These are phyloP conservation scores for Dactylellina haptotyla DNA, from an alignment of 2,329 filamentous ascomycete species.

Conservation along the genomic window DNA sequence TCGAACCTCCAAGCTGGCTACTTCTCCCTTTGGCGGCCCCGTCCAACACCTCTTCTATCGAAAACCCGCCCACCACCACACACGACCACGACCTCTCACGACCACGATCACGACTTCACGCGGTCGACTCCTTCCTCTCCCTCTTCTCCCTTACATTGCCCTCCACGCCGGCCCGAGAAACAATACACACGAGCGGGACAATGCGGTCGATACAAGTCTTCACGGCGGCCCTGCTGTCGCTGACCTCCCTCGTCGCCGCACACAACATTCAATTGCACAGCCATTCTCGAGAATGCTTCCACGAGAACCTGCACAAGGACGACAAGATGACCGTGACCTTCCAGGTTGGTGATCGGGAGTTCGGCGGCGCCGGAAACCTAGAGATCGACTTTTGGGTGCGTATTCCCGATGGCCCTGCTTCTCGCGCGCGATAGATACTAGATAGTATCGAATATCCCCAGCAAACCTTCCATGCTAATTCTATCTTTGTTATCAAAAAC, in stretches of 20 bases:
- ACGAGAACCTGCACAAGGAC: conserved; percentile 89
- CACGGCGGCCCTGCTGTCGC: conserved; percentile 65
- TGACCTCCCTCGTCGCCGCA: conserved; percentile 66
- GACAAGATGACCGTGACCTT: conserved; percentile 99
- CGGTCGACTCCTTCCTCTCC: background rate
- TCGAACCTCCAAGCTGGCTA: conserved; percentile 54
- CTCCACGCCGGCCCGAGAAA: background rate
- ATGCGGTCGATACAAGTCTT: conserved; percentile 50
- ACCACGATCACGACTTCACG: background rate
- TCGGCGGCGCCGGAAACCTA: conserved; percentile 90
- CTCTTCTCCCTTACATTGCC: background rate
- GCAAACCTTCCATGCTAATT: background rate
- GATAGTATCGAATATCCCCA: background rate
- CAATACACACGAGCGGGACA: background rate
- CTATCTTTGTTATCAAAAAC: no score
- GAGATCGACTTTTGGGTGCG: conserved; percentile 98
- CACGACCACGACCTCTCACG: background rate
- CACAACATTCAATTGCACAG: conserved; percentile 97
- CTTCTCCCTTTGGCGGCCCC: conserved; percentile 29
- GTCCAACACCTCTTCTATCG: background rate
- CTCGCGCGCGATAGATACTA: background rate
- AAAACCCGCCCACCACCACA: background rate
- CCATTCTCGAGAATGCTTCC: conserved; percentile 96
- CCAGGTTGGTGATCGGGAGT: conserved; percentile 96
- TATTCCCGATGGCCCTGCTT: background rate